A percentile compares a stretch with the other conserved stretches of the same genome.
phyloP scores from a whole-genome alignment of 345 rosid species.

The Excoecaria cochinchinensis region DNA sequence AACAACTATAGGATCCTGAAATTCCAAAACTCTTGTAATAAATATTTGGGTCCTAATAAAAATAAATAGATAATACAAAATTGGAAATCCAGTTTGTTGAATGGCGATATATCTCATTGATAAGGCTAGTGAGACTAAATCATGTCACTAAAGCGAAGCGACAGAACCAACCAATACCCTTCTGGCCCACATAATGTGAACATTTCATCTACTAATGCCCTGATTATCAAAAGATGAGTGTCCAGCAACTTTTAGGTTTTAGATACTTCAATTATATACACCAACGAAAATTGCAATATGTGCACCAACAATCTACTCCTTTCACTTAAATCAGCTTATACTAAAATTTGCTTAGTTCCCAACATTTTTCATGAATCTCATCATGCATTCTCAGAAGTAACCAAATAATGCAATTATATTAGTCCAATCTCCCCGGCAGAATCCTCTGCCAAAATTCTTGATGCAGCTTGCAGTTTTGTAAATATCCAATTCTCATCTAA shows the following conservation, averaged over 20 bases:
- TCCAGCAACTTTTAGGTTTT: neutral
- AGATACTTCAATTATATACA: neutral
- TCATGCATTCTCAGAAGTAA: neutral
- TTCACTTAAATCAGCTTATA: neutral
- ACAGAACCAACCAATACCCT: neutral
- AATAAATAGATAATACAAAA: neutral
- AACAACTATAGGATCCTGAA: neutral
- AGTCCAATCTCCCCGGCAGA: neutral
- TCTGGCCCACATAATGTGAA: neutral
- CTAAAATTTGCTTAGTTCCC: neutral
- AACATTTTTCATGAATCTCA: neutral
- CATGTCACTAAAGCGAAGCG: neutral
- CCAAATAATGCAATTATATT: neutral
- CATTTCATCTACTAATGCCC: neutral
- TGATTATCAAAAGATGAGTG: neutral
- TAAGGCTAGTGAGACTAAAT: neutral
- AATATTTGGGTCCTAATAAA: neutral
- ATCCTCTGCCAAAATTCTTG: neutral
- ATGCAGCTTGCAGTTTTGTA: neutral
- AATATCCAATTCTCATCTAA: neutral
- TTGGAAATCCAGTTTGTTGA: neutral
- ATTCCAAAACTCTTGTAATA: neutral
- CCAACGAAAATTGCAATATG: neutral
- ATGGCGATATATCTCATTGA: neutral
- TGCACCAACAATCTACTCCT: neutral